A percentile compares a stretch with the other conserved stretches of the same genome.
These are phyloP conservation scores for Sergeia podlipaevii DNA, from an alignment of 208 protist genomes.

Conservation along the genomic window DNA sequence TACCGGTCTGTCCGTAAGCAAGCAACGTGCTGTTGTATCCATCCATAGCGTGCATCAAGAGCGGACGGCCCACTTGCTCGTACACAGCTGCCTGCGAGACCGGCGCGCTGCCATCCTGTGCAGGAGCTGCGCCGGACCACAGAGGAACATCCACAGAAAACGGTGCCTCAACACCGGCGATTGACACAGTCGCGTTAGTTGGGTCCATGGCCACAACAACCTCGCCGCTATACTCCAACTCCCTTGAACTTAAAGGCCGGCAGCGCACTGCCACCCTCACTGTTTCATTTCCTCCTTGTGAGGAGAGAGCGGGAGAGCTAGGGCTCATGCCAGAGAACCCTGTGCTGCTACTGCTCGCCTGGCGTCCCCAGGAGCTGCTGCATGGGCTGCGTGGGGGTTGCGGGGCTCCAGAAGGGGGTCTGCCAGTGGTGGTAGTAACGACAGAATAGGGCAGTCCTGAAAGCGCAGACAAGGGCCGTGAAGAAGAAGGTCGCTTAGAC, in stretches of 20 bases:
- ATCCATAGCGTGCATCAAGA: conserved; percentile 88
- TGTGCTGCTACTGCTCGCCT: too few species aligned
- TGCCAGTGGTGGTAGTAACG: too few species aligned
- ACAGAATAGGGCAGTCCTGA: too few species aligned
- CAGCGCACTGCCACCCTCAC: conserved; percentile 80
- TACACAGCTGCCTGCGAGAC: conserved; percentile 78
- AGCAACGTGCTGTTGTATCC: conserved; percentile 91
- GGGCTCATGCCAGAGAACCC: not conserved
- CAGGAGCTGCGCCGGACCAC: conserved; percentile 54
- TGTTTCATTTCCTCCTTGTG: conserved; percentile 34
- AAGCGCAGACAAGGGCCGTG: too few species aligned
- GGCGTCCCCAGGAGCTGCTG: too few species aligned
- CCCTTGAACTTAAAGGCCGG: conserved; percentile 38
- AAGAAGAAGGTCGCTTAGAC: too few species aligned
- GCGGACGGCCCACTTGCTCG: conserved; percentile 75
- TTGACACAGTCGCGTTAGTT: conserved; percentile 28
- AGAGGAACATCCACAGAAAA: conserved; percentile 64
- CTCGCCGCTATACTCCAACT: conserved; percentile 35
- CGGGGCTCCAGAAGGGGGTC: too few species aligned
- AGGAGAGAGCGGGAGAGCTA: not conserved
- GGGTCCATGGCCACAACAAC: conserved; percentile 77
- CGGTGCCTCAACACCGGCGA: conserved; percentile 15
- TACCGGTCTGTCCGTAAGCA: conserved; percentile 89
- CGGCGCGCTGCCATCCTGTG: conserved; percentile 36
- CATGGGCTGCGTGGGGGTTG: conserved; percentile 1